Conservation (phyloP, 176 grass and related monocot genomes). For the Pontederia crassipes region DNA sequence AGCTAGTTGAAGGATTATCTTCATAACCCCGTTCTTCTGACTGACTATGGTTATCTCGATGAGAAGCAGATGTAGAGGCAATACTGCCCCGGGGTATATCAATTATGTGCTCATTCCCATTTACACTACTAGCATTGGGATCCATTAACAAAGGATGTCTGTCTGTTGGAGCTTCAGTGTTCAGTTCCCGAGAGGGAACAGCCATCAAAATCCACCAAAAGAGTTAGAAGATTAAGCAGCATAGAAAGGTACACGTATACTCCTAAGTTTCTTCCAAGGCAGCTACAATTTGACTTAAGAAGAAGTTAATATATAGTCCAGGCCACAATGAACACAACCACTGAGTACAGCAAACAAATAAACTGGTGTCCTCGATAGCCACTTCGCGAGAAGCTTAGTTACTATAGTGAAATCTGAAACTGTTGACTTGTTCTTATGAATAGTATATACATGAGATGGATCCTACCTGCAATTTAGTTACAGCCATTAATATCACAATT, state of each 20-base stretch:
- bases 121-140: slow-evolving; percentile 23
- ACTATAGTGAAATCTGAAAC: too few species aligned
- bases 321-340: neutral
- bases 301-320: neutral
- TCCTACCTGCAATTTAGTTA: too few species aligned
- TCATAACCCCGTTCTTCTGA: slow-evolving; percentile 19
- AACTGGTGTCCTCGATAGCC: too few species aligned
- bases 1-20: slow-evolving; percentile 24
- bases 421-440: too few species aligned
- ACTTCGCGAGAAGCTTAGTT: too few species aligned
- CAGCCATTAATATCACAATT: too few species aligned
- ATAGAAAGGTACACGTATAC: neutral
- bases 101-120: slow-evolving; percentile 48
- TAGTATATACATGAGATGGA: too few species aligned
- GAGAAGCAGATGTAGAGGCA: slow-evolving; percentile 35
- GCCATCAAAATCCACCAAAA: slow-evolving; percentile 9
- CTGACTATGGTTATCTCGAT: slow-evolving; percentile 13
- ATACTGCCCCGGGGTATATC: slow-evolving; percentile 59
- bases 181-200: slow-evolving; percentile 4
- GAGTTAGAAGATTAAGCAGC: neutral
- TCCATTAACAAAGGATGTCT: slow-evolving; percentile 40
- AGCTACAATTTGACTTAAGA: neutral
- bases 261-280: neutral
- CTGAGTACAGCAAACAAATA: neutral
- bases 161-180: slow-evolving; percentile 3